Conservation (phyloP, 176 grass and related monocot genomes). For the Ampelocalamus luodianensis region DNA sequence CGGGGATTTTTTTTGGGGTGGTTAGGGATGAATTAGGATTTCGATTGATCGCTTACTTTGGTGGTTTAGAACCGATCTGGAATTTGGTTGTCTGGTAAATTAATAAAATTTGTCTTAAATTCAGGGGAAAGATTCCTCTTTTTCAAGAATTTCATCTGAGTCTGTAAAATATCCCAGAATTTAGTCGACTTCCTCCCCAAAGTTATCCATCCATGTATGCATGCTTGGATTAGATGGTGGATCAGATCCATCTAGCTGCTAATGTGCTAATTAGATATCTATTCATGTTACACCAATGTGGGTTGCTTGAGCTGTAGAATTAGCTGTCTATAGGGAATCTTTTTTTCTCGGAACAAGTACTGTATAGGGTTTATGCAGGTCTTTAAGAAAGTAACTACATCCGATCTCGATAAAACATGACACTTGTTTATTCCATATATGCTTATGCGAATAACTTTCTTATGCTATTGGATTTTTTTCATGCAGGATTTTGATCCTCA, state of each 20-base stretch:
- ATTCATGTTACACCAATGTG: not conserved
- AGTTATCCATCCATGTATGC: not conserved
- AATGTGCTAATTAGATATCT: not conserved
- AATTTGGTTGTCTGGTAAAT: too few relatives aligned
- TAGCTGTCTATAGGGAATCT: not conserved
- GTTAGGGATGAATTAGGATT: not conserved
- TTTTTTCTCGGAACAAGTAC: not conserved
- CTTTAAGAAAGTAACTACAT: not conserved
- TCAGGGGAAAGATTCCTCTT: not conserved
- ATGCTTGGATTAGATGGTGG: not conserved
- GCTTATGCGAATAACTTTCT: too few relatives aligned
- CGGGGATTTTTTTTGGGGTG: not conserved
- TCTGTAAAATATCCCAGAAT: not conserved
- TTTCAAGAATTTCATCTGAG: not conserved
- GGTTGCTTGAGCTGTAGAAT: not conserved
- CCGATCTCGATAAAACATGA: not conserved
- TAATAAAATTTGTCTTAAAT: not conserved
- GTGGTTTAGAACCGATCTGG: not conserved
- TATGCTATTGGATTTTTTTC: not conserved
- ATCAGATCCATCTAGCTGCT: not conserved
- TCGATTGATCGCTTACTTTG: not conserved
- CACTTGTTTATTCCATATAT: not conserved
- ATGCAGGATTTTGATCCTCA: slow-evolving; percentile 50
- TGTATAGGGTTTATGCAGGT: not conserved
- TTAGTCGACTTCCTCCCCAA: not conserved